Base-by-base conservation (phyloP, 2,329 filamentous ascomycete species). In the Calonectria pauciramosa region DNA sequence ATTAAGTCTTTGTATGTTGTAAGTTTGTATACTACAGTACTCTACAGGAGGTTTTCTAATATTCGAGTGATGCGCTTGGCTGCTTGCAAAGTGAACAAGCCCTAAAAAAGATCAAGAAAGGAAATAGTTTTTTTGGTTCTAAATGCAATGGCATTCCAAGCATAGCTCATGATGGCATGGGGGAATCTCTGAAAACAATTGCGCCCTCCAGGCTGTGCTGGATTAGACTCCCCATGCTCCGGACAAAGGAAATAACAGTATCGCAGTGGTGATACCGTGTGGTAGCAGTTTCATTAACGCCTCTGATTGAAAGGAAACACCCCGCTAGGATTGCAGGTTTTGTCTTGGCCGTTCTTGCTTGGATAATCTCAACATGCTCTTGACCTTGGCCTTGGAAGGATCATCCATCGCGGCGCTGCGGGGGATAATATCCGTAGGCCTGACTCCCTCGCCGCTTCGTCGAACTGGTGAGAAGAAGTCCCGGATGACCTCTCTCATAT, bases 311-410 rank as follows among this genome's bases (percentile, higher is more conserved):
- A 80, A 80, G 38, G 86, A 76, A 70, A 85, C 80, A 67, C 81
- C 82, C 67, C 87, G 87, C 28, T 82, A 83, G 51, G 82, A 83
- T 77, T 84, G 83, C 60, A 88, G 75, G 30, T 83, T 82, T 41
- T 83, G 82, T 28, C 84, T 80, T 73, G 84, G 80, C 75, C 81
- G 82, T 67, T 87, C 85, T 20, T 81, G 80, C 51, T 79, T 82
- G 47, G 60, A 44, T 8, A 54, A 34, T 26, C 49, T 36, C 32
- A 67, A 14, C 47, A 59, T 52, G 64, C 51, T 41, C 49, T 28
- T 70, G 30, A 23, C 28, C n/a, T 41, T 59, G 52, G 26, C 14
- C 36, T 68, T 59, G 38, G 51, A 36, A 20, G 70, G 26, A 5
- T 75, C 75, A 26, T 63, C 56, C 34, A 18, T 23, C 4, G 34